Evolutionary conservation across 805 yeast genomes (phyloP).

Genomic region (Yarrowia sp.): DNA sequence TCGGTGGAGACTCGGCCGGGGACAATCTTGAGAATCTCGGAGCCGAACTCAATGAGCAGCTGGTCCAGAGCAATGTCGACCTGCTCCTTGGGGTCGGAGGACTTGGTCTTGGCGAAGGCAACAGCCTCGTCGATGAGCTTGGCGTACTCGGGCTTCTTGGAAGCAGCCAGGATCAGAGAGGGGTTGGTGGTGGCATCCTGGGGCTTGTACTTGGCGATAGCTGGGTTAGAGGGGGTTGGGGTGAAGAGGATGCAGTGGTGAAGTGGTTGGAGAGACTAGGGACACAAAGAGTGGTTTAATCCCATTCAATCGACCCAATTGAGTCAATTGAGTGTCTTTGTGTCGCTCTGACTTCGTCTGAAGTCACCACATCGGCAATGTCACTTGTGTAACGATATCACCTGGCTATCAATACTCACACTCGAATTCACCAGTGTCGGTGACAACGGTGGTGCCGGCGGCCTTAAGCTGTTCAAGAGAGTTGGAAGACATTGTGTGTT

Average conservation of each 20-base stretch:
- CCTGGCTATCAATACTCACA: slow-evolving; percentile 55
- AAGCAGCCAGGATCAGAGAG: slow-evolving; percentile 92
- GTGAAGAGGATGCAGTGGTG: not conserved
- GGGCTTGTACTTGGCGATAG: slow-evolving; percentile 96
- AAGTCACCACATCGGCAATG: not conserved
- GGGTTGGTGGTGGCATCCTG: slow-evolving; percentile 99
- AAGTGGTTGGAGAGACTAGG: too few relatives aligned
- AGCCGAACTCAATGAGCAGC: slow-evolving; percentile 94
- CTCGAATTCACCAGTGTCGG: slow-evolving; percentile 99
- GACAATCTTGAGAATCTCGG: slow-evolving; percentile 87
- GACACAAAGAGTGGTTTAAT: not conserved
- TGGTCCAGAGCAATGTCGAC: slow-evolving; percentile 87
- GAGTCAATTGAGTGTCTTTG: not conserved
- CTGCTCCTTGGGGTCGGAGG: slow-evolving; percentile 57
- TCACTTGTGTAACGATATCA: too few relatives aligned
- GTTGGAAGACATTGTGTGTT: slow-evolving; percentile 50
- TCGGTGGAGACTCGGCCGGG: slow-evolving; percentile 99
- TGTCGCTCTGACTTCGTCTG: not conserved
- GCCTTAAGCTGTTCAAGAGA: slow-evolving; percentile 93
- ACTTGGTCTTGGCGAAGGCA: slow-evolving; percentile 72
- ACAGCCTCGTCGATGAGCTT: slow-evolving; percentile 90
- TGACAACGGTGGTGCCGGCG: slow-evolving; percentile 94
- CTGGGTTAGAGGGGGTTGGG: slow-evolving; percentile 39
- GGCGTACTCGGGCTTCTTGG: slow-evolving; percentile 89
- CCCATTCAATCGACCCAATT: not conserved